A percentile compares a stretch with the other conserved stretches of the same genome.
Evolutionary conservation across 2,329 filamentous ascomycete genomes (phyloP).

Genomic region (Dothidotthia symphoricarpi): DNA sequence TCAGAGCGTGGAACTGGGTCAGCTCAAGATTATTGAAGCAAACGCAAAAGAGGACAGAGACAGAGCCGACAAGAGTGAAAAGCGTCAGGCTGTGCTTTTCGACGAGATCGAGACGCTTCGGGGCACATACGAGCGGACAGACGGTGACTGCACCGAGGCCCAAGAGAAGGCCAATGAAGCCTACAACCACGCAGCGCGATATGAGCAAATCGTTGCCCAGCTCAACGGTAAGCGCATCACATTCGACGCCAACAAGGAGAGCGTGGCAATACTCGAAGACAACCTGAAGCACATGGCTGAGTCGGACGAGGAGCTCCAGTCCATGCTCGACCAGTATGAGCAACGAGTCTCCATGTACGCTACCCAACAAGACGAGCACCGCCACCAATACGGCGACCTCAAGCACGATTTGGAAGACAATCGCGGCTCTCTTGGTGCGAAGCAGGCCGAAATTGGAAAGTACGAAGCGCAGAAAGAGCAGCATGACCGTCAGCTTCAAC

Average conservation of each 20-base stretch:
- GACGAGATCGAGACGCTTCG: constrained; percentile 60
- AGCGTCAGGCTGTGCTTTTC: constrained; percentile 59
- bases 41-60: constrained; percentile 83
- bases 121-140: constrained; percentile 26
- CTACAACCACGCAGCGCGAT: constrained; percentile 70
- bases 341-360: constrained; percentile 66
- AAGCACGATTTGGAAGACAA: constrained; percentile 50
- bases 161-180: constrained; percentile 60
- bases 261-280: constrained; percentile 65
- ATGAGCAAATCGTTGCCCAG: constrained; percentile 70
- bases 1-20: constrained; percentile 71
- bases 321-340: constrained; percentile 73
- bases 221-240: constrained; percentile 75
- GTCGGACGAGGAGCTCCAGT: constrained; percentile 71
- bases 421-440: constrained; percentile 45
- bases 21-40: constrained; percentile 71
- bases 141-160: constrained; percentile 36
- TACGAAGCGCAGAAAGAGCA: constrained; percentile 83
- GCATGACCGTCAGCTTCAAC: constrained; percentile 74
- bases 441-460: constrained; percentile 66
- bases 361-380: constrained; percentile 62
- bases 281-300: constrained; percentile 77
- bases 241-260: constrained; percentile 66
- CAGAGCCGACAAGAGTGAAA: constrained; percentile 64
- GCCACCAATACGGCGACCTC: constrained; percentile 65